Evolutionary conservation across 257 asterid genomes (phyloP), one percentile per base, ranked within the genome.

Genomic region (Ballota nigra): DNA sequence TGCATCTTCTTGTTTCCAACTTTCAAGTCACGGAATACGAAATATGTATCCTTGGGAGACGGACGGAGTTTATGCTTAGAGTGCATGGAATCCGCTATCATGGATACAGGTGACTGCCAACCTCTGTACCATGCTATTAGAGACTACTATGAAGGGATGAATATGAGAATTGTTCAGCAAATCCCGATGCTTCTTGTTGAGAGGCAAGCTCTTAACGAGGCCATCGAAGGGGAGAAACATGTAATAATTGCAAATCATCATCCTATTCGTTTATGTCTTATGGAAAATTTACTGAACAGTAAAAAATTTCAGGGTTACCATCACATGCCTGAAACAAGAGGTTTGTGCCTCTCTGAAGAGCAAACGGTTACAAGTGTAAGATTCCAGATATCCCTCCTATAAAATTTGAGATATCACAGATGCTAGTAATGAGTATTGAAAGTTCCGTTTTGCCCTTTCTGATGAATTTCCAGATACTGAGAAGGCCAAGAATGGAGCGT

Each of bases 311-410:
- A 95, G 99, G 99, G 98, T 45, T 83, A 87, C 72, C 99, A 90
- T 86, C 98, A 92, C 86, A 86, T 88, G 94, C 99, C 99, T 20
- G 98, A 92, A 81, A 95, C 98, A 6, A 86, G 99, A 83, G 98
- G 99, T 20, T 80, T 95, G 63, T 95, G 99, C 86, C 86, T 95
- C 62, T 92, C 99, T 0, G 99, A 95, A 74, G 99, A 95, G 90
- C 98, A 92, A 81, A 90, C 96, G 3, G 96, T 92, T 71, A 82
- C 94, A 64, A 88, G 98, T 77, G 98, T 92, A 88, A 79, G 96
- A 28, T 65, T 77, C 38, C 57, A 31, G 38, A 49, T 77, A 69
- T 66, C 26, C 11, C 51, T 55, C 31, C 22, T 24, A 31, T 36
- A 28, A 12, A 4, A 11, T 11, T 18, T 26, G 45, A 16, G 68